Conservation (phyloP, 352 stramenopile genomes). For the Halophytophthora polymorphica region DNA sequence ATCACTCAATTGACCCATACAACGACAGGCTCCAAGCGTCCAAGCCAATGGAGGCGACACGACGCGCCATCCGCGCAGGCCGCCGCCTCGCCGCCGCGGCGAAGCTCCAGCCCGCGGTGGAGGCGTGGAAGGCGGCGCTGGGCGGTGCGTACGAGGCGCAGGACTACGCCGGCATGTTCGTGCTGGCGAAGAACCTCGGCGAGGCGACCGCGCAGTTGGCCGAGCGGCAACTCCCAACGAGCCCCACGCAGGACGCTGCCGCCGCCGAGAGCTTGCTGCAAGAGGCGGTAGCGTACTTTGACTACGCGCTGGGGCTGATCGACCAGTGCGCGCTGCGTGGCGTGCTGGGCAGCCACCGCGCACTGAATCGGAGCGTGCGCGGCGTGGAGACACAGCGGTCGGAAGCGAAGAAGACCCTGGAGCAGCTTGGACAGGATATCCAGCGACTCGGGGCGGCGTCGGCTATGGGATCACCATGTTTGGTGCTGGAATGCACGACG, state of each 20-base stretch:
- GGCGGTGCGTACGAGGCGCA: slow-evolving; percentile 40
- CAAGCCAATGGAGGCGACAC: slow-evolving; percentile 25
- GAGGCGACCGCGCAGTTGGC: slow-evolving; percentile 36
- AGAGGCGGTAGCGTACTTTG: slow-evolving; percentile 34
- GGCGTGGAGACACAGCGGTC: slow-evolving; percentile 14
- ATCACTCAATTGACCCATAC: slow-evolving; percentile 4
- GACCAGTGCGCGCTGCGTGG: slow-evolving; percentile 30
- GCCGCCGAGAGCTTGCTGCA: slow-evolving; percentile 7
- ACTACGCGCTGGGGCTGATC: slow-evolving; percentile 53
- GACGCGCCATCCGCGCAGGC: slow-evolving; percentile 33
- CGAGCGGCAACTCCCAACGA: neutral
- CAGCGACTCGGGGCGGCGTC: neutral
- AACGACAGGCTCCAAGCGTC: slow-evolving; percentile 6
- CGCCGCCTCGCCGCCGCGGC: slow-evolving; percentile 33
- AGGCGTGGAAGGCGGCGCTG: slow-evolving; percentile 52
- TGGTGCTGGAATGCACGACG: slow-evolving; percentile 40
- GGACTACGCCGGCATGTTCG: slow-evolving; percentile 58
- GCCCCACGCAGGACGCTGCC: neutral
- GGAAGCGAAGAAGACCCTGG: slow-evolving; percentile 12
- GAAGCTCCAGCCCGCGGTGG: slow-evolving; percentile 29
- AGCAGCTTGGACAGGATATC: slow-evolving; percentile 6
- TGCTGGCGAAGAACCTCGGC: slow-evolving; percentile 66
- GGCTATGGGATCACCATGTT: neutral
- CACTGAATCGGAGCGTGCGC: slow-evolving; percentile 26
- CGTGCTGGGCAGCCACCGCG: slow-evolving; percentile 18